phyloP scores from a whole-genome alignment of 805 yeast species.

The Wickerhamomyces subpelliculosus region DNA sequence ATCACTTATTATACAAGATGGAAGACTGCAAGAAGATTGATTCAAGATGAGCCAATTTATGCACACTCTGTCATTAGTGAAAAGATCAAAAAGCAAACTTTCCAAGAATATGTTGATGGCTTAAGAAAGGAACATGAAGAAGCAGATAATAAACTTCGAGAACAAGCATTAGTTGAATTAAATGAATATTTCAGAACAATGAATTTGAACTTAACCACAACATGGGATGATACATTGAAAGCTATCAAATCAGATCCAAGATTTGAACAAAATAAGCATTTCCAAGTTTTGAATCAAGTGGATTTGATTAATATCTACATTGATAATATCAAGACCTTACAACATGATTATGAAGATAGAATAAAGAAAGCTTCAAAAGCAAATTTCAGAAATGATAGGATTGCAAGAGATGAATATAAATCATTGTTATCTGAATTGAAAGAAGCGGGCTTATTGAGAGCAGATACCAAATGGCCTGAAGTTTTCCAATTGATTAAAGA shows the following conservation, averaged over 20 bases:
- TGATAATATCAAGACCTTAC: constrained; percentile 28
- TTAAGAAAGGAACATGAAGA: constrained; percentile 28
- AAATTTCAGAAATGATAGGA: constrained; percentile 53
- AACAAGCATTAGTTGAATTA: constrained; percentile 47
- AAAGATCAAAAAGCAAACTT: constrained; percentile 46
- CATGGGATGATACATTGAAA: constrained; percentile 14
- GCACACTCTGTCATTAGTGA: constrained; percentile 54
- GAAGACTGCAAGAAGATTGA: constrained; percentile 45
- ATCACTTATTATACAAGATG: constrained; percentile 57
- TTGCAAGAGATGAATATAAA: constrained; percentile 57
- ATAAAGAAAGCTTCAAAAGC: constrained; percentile 22
- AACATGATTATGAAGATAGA: constrained; percentile 14
- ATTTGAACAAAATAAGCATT: constrained; percentile 53
- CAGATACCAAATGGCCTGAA: constrained; percentile 55
- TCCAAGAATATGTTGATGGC: constrained; percentile 38
- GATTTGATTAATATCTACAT: constrained; percentile 52
- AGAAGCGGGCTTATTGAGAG: constrained; percentile 29
- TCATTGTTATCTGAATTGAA: constrained; percentile 33
- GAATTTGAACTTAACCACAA: constrained; percentile 18
- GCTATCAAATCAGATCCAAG: constrained; percentile 34
- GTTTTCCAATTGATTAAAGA: constrained; percentile 43
- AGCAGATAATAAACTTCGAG: constrained; percentile 23
- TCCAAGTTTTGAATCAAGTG: constrained; percentile 40
- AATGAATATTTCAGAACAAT: constrained; percentile 39
- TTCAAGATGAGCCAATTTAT: constrained; percentile 61